Evolutionary conservation across 345 rosid genomes (phyloP), one percentile per base, ranked within the genome.

Genomic region (Melastoma malabathricum): DNA sequence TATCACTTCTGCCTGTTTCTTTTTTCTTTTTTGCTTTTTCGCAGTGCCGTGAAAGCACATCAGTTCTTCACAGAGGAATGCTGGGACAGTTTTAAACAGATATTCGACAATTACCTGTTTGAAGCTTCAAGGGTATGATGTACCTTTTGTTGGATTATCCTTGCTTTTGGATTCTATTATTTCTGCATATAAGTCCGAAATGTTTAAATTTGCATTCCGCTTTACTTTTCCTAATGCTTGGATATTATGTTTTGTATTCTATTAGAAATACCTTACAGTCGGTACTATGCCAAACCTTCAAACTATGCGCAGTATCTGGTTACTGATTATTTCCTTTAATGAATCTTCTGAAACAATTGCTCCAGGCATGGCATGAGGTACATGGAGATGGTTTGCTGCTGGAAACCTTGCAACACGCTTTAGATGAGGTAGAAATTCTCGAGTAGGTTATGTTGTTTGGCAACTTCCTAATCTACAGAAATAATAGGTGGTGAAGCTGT

Each of bases 41-140:
- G 12, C 84, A 92, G 96, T 76, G 87, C 82, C 43, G 84, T 87
- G 64, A 84, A 81, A 64, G 89, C 96, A 62, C 96, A 84, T 72
- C 89, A 82, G 80, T 90, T 82, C 74, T 84, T 92, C 62, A 72
- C 81, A 10, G 95, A 87, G 73, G 96, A 80, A 81, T 71, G 68
- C 57, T 80, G 92, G 96, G 94, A 77, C 63, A 64, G 71, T 5
- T 84, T 87, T 80, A 74, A 75, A 72, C 89, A 80, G 82, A 84
- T 80, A 50, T 92, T 86, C 64, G 82, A 77, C 48, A 66, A 69
- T 54, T 80, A 82, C 59, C 84, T 92, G 96, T 69, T 74, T 71
- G 96, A 84, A 70, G 89, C 93, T 52, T 84, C 96, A 39, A 92
- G 77, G 98, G 98, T 92, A 78, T 34, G 15, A 43, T n/a, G 13